Evolutionary conservation across 2,329 filamentous ascomycete species (phyloP), one percentile per base, ranked within the genome.

Genomic region (Aureobasidium sp.): DNA sequence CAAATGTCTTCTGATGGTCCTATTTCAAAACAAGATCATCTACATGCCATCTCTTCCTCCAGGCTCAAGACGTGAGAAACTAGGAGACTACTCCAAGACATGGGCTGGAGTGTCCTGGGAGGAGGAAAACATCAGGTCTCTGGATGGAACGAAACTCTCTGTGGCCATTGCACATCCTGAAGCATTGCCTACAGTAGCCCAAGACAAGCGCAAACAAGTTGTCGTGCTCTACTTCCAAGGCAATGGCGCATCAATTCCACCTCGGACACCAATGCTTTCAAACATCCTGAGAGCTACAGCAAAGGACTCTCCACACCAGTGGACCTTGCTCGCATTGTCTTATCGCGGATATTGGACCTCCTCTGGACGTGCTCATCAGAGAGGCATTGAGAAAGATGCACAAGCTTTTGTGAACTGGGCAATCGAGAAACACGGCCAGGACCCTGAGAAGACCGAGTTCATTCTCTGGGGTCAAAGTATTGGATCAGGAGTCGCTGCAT

Each of bases 271-370:
- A 11, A 64, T 72, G 39, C 72, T 83, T 6, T 81, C 81, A 1
- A 70, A 73, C 9, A 69, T 80, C 8, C 64, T 83, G 32, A 72
- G 73, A 27, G 61, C 68, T 36, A 42, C 63, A 5, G 30, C 49
- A 44, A 30, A 47, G 63, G 52, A 63, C 9, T 47, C 64, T 9
- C 49, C 66, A 2, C 42, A 64, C 11, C 57, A 66, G 3, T 74
- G 72, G 71, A 74, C 74, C 1, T 63, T 83, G 3, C 72, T 79
- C 1, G 79, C 78, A 5, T 67, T 83, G 7, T 83, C 81, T 6
- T 83, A 90, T 70, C 83, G 88, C 47, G 88, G 89, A 11, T 93
- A 87, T 71, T 93, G 89, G 90, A 90, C 80, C 11, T 92, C 88
- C 2, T 80, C 83, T 36, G 89, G 90, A 21, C 80, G 85, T 4